Evolutionary conservation across 2,329 filamentous ascomycete genomes (phyloP), one percentile per base, ranked within the genome.

Genomic region (Fusarium sp.): DNA sequence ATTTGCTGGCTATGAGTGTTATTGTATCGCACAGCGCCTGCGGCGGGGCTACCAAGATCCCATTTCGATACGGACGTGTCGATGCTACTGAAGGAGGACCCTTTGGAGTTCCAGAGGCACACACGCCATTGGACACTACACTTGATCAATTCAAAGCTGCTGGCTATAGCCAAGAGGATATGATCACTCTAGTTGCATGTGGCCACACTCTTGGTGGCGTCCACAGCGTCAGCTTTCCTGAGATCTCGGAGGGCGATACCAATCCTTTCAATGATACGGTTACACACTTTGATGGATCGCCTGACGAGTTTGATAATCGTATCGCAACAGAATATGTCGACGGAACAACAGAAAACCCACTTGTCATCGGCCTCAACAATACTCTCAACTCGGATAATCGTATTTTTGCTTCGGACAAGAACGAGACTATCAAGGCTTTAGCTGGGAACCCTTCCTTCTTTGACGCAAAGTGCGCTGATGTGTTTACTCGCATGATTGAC

Each of bases 341-440:
- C 25, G 76, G 76, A 3, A 75, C 73, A 1, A 78, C 78, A n/a
- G 73, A 72, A 15, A 77, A 77, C 63, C 77, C 79, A 2, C 69
- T 83, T 29, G 75, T 78, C 1, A 73, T 78, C 32, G 73, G 73
- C 2, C 66, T 72, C 26, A 77, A 80, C 48, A 68, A 71, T 15
- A 76, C 74, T 2, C 69, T 70, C 13, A 72, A 71, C 60, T 80
- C 80, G 0, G 81, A 83, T 58, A 70, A 69, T 44, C 73, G 73
- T 6, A 75, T 82, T 19, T 83, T 80, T 56, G 68, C 61, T 26
- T 74, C 79, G 0, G 81, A 83, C 53, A 73, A 72, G 1, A 81
- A 81, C 69, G 74, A 70, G 13, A 81, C 79, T 3, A 78, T 82
- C 32, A 69, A 64, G 9, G 67, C 72, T 1, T 68, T 81, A 67